phyloP scores from a whole-genome alignment of 345 rosid species.

The Euclidium syriacum region DNA sequence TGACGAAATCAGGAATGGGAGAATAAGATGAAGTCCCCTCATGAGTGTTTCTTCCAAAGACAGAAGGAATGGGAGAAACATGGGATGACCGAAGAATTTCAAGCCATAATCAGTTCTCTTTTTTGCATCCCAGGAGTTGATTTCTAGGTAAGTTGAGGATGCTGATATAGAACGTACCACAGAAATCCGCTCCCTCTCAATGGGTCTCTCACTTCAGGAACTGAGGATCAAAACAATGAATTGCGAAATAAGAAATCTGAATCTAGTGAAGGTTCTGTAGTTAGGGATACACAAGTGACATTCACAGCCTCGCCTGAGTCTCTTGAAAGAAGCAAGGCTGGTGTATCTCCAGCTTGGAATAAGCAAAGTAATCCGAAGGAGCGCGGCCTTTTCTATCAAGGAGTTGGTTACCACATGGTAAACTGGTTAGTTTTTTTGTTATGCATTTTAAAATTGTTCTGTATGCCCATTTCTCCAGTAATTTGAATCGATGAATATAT shows the following conservation, averaged over 20 bases:
- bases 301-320: constrained; percentile 34
- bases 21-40: constrained; percentile 1
- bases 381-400: constrained; percentile 63
- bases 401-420: constrained; percentile 96
- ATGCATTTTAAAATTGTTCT: background rate
- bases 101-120: constrained; percentile 58
- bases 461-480: background rate
- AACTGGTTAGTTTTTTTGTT: constrained; percentile 88
- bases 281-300: constrained; percentile 34
- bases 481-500: background rate
- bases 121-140: constrained; percentile 42
- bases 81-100: constrained; percentile 99
- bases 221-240: constrained; percentile 35
- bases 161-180: constrained; percentile 26
- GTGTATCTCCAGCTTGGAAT: constrained; percentile 37
- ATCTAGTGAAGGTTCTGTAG: constrained; percentile 36
- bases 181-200: constrained; percentile 32
- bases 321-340: constrained; percentile 46
- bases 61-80: constrained; percentile 52
- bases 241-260: constrained; percentile 31
- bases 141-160: constrained; percentile 37
- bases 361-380: constrained; percentile 54
- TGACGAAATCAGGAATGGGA: constrained; percentile 17
- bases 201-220: constrained; percentile 33
- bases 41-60: background rate